phyloP scores from a whole-genome alignment of 2,329 filamentous ascomycete genomes.

The Aspergillus niger region DNA sequence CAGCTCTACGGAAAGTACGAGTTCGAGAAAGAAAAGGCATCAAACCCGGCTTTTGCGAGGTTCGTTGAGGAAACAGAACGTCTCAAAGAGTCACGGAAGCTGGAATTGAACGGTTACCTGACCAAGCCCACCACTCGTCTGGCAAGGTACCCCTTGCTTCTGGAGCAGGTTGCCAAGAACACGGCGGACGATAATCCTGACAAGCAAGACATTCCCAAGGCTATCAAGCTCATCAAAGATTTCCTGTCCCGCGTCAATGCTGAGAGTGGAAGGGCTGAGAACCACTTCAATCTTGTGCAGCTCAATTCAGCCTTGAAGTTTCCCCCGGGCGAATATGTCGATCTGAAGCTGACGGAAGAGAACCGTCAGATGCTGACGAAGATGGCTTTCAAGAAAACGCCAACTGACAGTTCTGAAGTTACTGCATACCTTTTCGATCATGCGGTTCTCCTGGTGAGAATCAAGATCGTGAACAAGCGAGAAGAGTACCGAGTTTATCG shows the following conservation, averaged over 20 bases:
- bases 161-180: conserved; percentile 90
- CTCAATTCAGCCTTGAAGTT: conserved; percentile 92
- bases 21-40: conserved; percentile 91
- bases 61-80: conserved; percentile 97
- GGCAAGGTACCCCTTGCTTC: conserved; percentile 85
- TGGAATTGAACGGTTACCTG: conserved; percentile 95
- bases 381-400: conserved; percentile 87
- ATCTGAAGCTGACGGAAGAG: conserved; percentile 91
- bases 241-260: conserved; percentile 86
- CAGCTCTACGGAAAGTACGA: conserved; percentile 97
- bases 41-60: conserved; percentile 79
- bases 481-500: conserved; percentile 96
- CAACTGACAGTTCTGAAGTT: conserved; percentile 84
- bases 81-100: conserved; percentile 91
- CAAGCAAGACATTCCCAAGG: conserved; percentile 87
- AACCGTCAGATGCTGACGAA: conserved; percentile 93
- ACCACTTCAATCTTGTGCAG: conserved; percentile 91
- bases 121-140: conserved; percentile 96
- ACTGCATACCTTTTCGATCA: conserved; percentile 97
- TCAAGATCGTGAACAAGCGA: conserved; percentile 87
- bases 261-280: conserved; percentile 95
- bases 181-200: conserved; percentile 88
- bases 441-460: conserved; percentile 84
- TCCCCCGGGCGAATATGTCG: conserved; percentile 83
- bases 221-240: conserved; percentile 81